Evolutionary conservation across 768 basidiomycete species (phyloP).

Genomic region (Suillus plorans): DNA sequence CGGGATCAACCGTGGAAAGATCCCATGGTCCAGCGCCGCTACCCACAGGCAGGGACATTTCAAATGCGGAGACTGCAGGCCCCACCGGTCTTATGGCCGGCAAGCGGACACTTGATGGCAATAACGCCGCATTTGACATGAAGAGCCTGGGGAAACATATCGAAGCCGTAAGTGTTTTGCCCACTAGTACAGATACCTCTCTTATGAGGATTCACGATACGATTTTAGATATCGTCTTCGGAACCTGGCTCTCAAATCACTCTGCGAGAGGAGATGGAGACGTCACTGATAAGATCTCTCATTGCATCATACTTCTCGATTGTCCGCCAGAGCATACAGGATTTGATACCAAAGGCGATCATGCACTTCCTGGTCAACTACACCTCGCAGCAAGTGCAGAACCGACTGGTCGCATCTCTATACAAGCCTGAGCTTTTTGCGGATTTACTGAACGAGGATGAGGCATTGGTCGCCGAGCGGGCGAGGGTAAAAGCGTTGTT

Average conservation of each 20-base stretch:
- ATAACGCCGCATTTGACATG: slow-evolving; percentile 93
- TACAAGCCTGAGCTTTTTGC: slow-evolving; percentile 94
- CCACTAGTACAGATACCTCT: slow-evolving; percentile 8
- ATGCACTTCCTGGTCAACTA: slow-evolving; percentile 98
- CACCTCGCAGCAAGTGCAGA: slow-evolving; percentile 96
- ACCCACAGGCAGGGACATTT: slow-evolving; percentile 65
- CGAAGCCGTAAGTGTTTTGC: slow-evolving; percentile 74
- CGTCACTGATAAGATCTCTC: slow-evolving; percentile 87
- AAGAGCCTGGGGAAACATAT: slow-evolving; percentile 97
- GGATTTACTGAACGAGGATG: slow-evolving; percentile 93
- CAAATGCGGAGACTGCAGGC: slow-evolving; percentile 48
- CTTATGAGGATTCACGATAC: slow-evolving; percentile 6
- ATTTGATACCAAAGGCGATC: slow-evolving; percentile 95
- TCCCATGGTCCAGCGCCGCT: slow-evolving; percentile 32
- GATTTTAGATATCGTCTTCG: slow-evolving; percentile 48
- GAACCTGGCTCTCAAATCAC: slow-evolving; percentile 65
- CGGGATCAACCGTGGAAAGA: slow-evolving; percentile 52
- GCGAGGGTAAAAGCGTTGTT: slow-evolving; percentile 90
- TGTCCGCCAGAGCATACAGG: slow-evolving; percentile 94
- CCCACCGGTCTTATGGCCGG: slow-evolving; percentile 66
- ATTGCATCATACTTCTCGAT: slow-evolving; percentile 97
- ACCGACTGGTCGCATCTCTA: slow-evolving; percentile 87
- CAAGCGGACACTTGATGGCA: slow-evolving; percentile 67
- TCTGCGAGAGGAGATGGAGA: slow-evolving; percentile 94
- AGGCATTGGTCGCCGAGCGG: slow-evolving; percentile 90